Percentiles rank a stretch among this genome's conserved stretches.
These are phyloP conservation scores for Aspergillus taichungensis DNA, from an alignment of 495 filamentous ascomycete genomes.

Conservation along the genomic window DNA sequence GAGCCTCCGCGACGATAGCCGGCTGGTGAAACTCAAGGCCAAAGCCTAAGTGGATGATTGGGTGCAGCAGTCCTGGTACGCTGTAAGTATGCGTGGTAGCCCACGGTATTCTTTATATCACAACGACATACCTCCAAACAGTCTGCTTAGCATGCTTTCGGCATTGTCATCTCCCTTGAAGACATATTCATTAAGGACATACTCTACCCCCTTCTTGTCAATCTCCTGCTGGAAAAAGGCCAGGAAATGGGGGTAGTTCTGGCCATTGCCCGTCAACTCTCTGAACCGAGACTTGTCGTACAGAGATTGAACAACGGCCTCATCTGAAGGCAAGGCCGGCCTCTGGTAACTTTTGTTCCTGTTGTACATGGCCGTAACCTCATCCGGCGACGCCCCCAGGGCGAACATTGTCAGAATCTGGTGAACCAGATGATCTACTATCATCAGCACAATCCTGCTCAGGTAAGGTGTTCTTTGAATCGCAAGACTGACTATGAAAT, in stretches of 20 bases:
- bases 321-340: constrained; percentile 27
- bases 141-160: constrained; percentile 51
- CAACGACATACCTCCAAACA: constrained; percentile 42
- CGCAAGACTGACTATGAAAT: constrained; percentile 52
- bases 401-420: constrained; percentile 67
- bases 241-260: constrained; percentile 60
- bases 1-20: constrained; percentile 69
- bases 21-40: constrained; percentile 74
- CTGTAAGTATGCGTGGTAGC: not conserved
- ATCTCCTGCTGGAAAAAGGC: constrained; percentile 68
- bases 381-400: constrained; percentile 51
- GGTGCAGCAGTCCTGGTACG: constrained; percentile 60
- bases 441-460: not conserved
- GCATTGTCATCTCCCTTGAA: constrained; percentile 53
- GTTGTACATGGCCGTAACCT: constrained; percentile 51
- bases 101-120: not conserved
- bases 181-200: constrained; percentile 53
- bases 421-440: constrained; percentile 57
- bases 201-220: constrained; percentile 45
- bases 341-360: constrained; percentile 56
- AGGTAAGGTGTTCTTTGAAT: not conserved
- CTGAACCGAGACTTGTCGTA: constrained; percentile 41
- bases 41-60: constrained; percentile 78
- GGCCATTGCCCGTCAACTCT: constrained; percentile 40
- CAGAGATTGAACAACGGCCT: constrained; percentile 41